A percentile compares a stretch with the other conserved stretches of the same genome.
phyloP scores from a whole-genome alignment of 257 asterid species.

The Buddleja alternifolia region DNA sequence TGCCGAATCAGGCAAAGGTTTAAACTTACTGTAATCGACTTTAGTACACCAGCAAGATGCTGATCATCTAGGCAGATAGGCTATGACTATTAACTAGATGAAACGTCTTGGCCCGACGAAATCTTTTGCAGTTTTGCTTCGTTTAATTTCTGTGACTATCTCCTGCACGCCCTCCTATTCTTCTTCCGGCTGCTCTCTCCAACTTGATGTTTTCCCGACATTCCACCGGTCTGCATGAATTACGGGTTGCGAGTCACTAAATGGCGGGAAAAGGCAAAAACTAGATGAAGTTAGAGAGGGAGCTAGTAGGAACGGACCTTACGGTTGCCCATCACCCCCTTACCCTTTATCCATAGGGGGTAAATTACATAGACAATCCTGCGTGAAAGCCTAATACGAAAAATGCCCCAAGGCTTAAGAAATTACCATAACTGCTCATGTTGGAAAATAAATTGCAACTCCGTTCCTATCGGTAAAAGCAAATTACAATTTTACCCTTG shows the following conservation, averaged over 20 bases:
- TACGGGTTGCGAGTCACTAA: not conserved
- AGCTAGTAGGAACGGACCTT: too few species aligned
- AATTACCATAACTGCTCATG: too few species aligned
- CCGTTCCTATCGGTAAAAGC: too few species aligned
- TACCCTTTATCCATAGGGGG: too few species aligned
- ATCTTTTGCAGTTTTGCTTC: constrained; percentile 51
- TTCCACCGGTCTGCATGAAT: constrained; percentile 41
- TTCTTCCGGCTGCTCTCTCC: constrained; percentile 41
- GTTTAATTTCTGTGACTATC: constrained; percentile 35
- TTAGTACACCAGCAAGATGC: not conserved
- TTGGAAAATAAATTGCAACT: too few species aligned
- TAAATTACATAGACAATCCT: too few species aligned
- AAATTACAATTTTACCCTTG: too few species aligned
- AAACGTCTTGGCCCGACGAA: constrained; percentile 37
- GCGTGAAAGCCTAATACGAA: too few species aligned
- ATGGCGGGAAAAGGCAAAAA: too few species aligned
- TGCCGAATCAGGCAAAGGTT: not conserved
- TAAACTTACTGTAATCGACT: not conserved
- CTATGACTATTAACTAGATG: constrained; percentile 16
- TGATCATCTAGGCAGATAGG: constrained; percentile 8
- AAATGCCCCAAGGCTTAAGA: too few species aligned
- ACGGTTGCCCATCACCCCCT: too few species aligned
- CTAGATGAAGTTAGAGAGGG: too few species aligned
- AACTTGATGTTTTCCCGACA: constrained; percentile 25
- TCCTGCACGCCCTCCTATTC: constrained; percentile 29